Percentiles rank a stretch among this genome's conserved stretches.
phyloP scores from a whole-genome alignment of 306 rosid species.

The Argentina anserina region DNA sequence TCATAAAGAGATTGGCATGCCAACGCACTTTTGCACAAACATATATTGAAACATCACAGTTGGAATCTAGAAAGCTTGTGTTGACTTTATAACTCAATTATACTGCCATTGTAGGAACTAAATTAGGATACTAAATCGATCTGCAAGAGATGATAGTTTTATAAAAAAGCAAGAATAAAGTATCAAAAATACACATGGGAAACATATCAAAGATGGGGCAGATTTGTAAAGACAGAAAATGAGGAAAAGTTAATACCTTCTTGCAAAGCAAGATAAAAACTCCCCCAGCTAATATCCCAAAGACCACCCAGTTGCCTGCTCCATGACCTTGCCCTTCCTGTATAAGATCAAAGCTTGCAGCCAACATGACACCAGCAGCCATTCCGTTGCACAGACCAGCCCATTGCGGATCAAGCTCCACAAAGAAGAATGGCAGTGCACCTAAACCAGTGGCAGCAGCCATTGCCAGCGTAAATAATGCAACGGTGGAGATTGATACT shows the following conservation, averaged over 20 bases:
- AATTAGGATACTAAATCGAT: conserved; percentile 3
- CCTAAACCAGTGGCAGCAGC: conserved; percentile 99
- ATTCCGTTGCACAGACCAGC: conserved; percentile 98
- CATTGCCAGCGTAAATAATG: conserved; percentile 90
- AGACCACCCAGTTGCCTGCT: conserved; percentile 87
- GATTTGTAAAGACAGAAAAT: not conserved
- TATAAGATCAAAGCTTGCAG: conserved; percentile 91
- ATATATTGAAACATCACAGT: not conserved
- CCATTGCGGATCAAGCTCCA: conserved; percentile 98
- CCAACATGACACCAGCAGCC: conserved; percentile 99
- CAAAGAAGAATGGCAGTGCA: conserved; percentile 97
- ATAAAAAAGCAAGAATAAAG: not conserved
- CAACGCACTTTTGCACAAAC: conserved; percentile 1
- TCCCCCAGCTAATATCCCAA: conserved; percentile 86
- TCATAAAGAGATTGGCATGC: not conserved
- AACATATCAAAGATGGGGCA: conserved; percentile 4
- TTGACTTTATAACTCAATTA: not conserved
- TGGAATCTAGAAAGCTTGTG: not conserved
- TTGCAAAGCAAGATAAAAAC: conserved; percentile 91
- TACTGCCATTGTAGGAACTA: not conserved
- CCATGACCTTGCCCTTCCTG: conserved; percentile 92
- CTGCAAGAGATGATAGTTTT: conserved; percentile 6
- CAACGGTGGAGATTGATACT: conserved; percentile 90
- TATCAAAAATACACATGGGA: not conserved
- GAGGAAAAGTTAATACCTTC: conserved; percentile 47